phyloP scores from a whole-genome alignment of 2,329 filamentous ascomycete species.

The Macrophomina pseudophaseolina region DNA sequence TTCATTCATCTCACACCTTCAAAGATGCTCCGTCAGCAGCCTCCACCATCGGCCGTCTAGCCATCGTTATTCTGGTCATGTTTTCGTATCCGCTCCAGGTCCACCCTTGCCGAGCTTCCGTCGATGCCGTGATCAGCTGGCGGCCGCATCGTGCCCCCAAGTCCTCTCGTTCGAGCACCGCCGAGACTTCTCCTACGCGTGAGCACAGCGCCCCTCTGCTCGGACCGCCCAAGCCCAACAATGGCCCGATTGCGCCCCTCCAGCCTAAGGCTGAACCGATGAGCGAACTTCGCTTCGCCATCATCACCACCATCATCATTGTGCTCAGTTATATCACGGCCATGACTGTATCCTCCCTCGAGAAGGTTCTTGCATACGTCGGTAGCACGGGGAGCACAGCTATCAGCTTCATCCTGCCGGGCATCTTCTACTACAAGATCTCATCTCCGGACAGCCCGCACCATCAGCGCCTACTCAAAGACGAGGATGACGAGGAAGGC shows the following conservation, averaged over 20 bases:
- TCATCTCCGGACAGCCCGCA: constrained; percentile 84
- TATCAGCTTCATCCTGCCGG: constrained; percentile 95
- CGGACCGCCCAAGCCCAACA: constrained; percentile 30
- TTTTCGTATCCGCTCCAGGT: constrained; percentile 96
- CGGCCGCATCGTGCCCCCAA: constrained; percentile 59
- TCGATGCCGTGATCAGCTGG: constrained; percentile 95
- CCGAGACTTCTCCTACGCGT: constrained; percentile 43
- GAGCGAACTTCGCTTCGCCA: constrained; percentile 84
- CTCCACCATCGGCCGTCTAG: constrained; percentile 90
- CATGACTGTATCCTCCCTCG: constrained; percentile 87
- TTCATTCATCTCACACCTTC: background rate
- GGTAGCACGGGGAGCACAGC: constrained; percentile 92
- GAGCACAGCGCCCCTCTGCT: constrained; percentile 47
- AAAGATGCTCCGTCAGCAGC: constrained; percentile 70
- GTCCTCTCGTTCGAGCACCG: constrained; percentile 12
- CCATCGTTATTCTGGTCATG: constrained; percentile 93
- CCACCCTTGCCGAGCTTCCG: constrained; percentile 92
- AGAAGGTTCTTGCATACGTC: constrained; percentile 92
- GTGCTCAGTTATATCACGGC: constrained; percentile 84
- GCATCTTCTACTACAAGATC: constrained; percentile 98
- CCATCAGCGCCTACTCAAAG: constrained; percentile 86
- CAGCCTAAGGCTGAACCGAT: constrained; percentile 59
- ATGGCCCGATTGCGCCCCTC: constrained; percentile 11
- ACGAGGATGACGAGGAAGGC: constrained; percentile 83
- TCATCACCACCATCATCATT: constrained; percentile 86